phyloP scores from a whole-genome alignment of 306 rosid genomes.

The Ochetophila trinervis region DNA sequence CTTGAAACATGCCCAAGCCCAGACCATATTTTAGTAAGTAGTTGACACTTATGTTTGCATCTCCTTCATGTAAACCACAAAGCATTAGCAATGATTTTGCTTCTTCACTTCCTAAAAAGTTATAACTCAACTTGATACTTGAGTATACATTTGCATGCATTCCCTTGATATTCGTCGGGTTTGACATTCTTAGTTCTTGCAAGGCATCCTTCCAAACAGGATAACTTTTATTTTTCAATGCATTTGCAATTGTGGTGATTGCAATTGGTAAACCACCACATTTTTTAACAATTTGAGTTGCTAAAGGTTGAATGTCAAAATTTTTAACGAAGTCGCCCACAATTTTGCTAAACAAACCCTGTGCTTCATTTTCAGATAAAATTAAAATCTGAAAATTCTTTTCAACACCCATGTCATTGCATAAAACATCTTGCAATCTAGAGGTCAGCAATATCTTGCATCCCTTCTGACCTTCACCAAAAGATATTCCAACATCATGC shows the following conservation, averaged over 20 bases:
- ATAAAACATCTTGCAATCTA: neutral
- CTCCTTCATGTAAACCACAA: neutral
- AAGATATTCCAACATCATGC: neutral
- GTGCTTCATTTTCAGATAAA: neutral
- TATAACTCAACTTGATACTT: conserved; percentile 8
- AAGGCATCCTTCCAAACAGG: conserved; percentile 23
- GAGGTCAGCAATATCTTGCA: neutral
- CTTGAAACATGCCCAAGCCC: neutral
- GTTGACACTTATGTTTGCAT: neutral
- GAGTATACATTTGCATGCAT: conserved; percentile 12
- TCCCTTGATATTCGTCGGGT: neutral
- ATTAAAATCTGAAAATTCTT: neutral
- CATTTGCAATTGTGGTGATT: conserved; percentile 29
- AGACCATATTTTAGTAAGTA: neutral
- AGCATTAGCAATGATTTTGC: neutral
- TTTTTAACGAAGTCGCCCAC: neutral
- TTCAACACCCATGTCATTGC: neutral
- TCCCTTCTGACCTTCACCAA: neutral
- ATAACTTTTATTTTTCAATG: neutral
- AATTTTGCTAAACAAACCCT: neutral
- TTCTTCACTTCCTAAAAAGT: conserved; percentile 4
- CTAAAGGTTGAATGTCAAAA: neutral
- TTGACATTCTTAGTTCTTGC: conserved; percentile 12
- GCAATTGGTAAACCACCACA: conserved; percentile 40
- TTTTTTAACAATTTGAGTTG: conserved; percentile 20